Evolutionary conservation across 2,329 filamentous ascomycete genomes (phyloP), one percentile per base, ranked within the genome.

Genomic region (Albifimbria verrucaria): DNA sequence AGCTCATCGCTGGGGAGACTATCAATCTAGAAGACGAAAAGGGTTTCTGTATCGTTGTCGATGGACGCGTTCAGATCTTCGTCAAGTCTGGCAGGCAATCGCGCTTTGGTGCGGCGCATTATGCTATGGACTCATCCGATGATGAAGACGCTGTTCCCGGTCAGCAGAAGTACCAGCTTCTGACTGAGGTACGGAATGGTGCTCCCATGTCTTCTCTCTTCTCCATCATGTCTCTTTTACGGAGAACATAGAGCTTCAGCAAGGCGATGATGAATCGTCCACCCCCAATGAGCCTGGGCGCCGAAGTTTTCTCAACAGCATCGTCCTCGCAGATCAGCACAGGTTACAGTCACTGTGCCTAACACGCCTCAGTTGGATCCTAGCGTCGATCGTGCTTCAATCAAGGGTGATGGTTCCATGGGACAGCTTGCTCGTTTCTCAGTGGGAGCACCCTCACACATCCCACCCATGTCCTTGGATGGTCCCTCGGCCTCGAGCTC

Each of bases 201-300:
- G 92, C 94, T 1, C 93, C 95, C 1, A 97, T 99, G 93, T 99
- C 94, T 5, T 99, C 94, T 0, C 74, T 99, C 2, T 99, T 99
- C 70, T 97, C 94, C 1, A 96, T 99, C 60, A 85, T 99, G 72
- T 96, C 93, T 2, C 77, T 99, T 0, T 99, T 66, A 99, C 94
- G 3, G 94, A 99, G 68, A 92, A 97, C 64, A 86, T 99, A 50
- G 89, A 89, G 59, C 76, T 99, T 28, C 83, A 86, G 21, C 82
- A 87, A 1, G 85, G 87, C n/a, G 86, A 89, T 4, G 82, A 87
- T n/a, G 66, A 73, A 0, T 59, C 66, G 3, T 48, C 49, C 32
- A 55, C 57, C 18, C 59, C 60, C n/a, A 68, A 68, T 11, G 68
- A 60, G 2, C 62, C 65, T 23, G 59, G 63, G 2, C 68, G 64